Base-by-base conservation (phyloP, 306 rosid genomes). In the Sphenostylis stenocarpa region DNA sequence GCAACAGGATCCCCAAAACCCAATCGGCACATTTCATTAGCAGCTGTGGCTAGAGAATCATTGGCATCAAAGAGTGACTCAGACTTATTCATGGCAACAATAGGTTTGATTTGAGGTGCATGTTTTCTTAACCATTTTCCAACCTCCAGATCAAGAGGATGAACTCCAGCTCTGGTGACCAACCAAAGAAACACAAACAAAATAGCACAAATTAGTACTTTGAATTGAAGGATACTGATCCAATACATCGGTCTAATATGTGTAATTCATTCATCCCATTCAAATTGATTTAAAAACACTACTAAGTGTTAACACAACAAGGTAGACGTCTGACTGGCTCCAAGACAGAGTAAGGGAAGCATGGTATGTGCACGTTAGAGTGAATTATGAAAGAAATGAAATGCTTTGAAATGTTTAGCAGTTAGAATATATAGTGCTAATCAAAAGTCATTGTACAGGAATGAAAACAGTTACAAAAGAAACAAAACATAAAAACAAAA, bases 1-100 rank as follows among this genome's bases (percentile, higher is more conserved):
- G 98, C 93, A 80, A 95, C 86, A 23, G 96, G 97, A 64, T 95
- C 98, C 76, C 98, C 97, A 82, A 91, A 95, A 53, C 98, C 97
- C 84, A 95, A 83, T 47, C 83, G 90, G 31, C 80, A 86, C 76
- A 87, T 87, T 75, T 92, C 97, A 69, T 82, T 76, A 62, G 89
- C 91, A 39, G 91, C 92, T 4, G 84, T n/a, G 13, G 79, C 70
- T 39, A 95, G 90, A 73, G 93, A 88, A 66, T 72, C 79, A 62
- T 52, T 77, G 16, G 80, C 78, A 80, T 92, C 92, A 66, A 90
- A 87, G 64, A 89, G 87, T 12, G 93, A 89, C 77, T 92, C 98
- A 1, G 92, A 91, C 77, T 95, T 95, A 82, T 95, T 95, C 92
- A 95, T 81, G 19, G 86, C 93, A 29, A 92, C 90, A 34, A 95